Evolutionary conservation across 2,329 filamentous ascomycete species (phyloP), one percentile per base, ranked within the genome.

Genomic region (Sclerotinia borealis): DNA sequence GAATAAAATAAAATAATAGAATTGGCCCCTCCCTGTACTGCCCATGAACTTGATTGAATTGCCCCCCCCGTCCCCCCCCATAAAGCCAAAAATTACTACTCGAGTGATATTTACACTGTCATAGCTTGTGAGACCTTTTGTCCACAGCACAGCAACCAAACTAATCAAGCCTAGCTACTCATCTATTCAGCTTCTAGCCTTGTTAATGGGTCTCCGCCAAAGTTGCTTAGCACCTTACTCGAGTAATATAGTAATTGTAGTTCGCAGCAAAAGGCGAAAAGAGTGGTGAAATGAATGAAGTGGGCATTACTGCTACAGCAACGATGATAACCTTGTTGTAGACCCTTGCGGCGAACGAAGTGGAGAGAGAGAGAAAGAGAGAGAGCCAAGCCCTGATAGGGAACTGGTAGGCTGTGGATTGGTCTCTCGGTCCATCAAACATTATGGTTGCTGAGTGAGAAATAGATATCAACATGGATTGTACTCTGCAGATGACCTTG

Each of bases 401-500:
- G n/a, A n/a, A n/a, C n/a, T n/a, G n/a, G n/a, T n/a, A 13, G n/a
- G 5, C 49, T 4, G 19, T 34, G 54, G 54, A 58, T 55, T 55
- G 51, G 51, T 8, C 34, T n/a, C 37, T 29, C 34, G 51, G 51
- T 8, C 34, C 34, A 55, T 29, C 34, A 39, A 29, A 39, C 17
- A 27, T 13, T 19, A 13, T 50, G 56, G 56, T 59, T 59, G 56
- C 56, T 49, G 56, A 49, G 56, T 59, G 56, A 59, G 45, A 59
- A 49, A 27, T 59, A 36, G 41, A 59, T 25, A 36, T 48, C 17
- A n/a, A 15, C 56, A 59, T 49, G 54, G 52, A 1, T 56, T 56
- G 31, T 36, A 41, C 25, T 55, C 27, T 43, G 52, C 52, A 56
- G 52, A 37, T 56, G 52, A 56, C 37, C 37, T 48, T 48, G 29